A percentile compares a stretch with the other conserved stretches of the same genome.
Conservation (phyloP, 441 rosid genomes). For the Monsonia emarginata region DNA sequence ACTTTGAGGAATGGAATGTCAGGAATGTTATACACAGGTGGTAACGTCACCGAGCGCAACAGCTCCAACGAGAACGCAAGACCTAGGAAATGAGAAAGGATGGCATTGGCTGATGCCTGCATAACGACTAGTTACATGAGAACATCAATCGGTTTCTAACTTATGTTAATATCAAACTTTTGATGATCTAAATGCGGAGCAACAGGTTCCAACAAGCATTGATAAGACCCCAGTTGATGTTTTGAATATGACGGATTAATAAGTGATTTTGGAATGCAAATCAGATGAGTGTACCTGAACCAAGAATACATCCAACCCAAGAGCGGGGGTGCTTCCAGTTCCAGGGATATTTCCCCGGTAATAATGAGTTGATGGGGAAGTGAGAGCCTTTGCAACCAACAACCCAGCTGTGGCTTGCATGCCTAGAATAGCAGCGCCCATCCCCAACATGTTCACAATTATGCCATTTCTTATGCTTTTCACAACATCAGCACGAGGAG, state of each 20-base stretch:
- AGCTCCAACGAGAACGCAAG: constrained; percentile 79
- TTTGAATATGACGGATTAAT: neutral
- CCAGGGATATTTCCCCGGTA: constrained; percentile 78
- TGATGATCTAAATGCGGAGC: too few relatives aligned
- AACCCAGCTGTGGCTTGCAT: constrained; percentile 91
- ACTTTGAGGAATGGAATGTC: constrained; percentile 29
- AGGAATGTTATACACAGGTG: constrained; percentile 34
- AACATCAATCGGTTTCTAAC: too few relatives aligned
- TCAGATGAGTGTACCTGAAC: constrained; percentile 56
- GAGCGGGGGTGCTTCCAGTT: constrained; percentile 65
- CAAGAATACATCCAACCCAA: constrained; percentile 84
- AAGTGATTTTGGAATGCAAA: neutral
- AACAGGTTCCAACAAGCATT: too few relatives aligned
- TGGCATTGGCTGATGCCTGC: constrained; percentile 90
- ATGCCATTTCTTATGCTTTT: constrained; percentile 80
- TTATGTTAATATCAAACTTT: too few relatives aligned
- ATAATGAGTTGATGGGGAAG: constrained; percentile 74
- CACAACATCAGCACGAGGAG: constrained; percentile 96
- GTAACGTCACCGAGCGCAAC: constrained; percentile 72
- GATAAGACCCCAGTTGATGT: neutral
- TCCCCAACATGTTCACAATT: constrained; percentile 63
- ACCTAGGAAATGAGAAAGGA: constrained; percentile 89
- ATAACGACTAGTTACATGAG: constrained; percentile 4
- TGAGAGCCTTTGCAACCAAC: constrained; percentile 80
- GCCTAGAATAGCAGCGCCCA: constrained; percentile 94